Evolutionary conservation across 164 flowering plant genomes (phyloP).

Genomic region (Vitis cinerea): DNA sequence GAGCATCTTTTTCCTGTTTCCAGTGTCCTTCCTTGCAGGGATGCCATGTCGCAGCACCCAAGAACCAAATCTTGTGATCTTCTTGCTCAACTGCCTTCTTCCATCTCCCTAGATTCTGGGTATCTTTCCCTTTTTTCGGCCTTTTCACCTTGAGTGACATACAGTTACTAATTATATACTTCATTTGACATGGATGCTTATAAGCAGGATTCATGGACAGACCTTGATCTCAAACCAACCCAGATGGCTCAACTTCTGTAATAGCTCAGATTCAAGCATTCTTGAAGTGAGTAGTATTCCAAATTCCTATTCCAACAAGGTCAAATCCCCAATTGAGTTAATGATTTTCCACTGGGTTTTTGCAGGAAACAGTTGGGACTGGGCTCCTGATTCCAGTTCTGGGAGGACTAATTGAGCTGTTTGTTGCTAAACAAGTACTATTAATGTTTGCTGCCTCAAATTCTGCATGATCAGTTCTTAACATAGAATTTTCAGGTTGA

Average conservation of each 20-base stretch:
- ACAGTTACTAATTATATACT: no score
- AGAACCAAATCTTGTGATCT: conserved; percentile 64
- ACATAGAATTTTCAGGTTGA: neutral
- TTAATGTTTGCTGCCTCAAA: neutral
- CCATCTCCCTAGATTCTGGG: conserved; percentile 70
- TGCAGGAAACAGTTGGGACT: conserved; percentile 55
- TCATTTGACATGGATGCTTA: no score
- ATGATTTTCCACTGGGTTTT: neutral
- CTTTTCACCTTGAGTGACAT: neutral
- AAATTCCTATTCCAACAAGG: neutral
- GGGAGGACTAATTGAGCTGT: conserved; percentile 66
- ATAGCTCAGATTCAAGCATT: conserved; percentile 26
- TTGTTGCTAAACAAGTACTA: conserved; percentile 55
- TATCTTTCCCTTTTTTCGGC: conserved; percentile 13
- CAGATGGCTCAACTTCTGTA: conserved; percentile 55
- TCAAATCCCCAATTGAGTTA: neutral
- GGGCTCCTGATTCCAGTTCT: conserved; percentile 60
- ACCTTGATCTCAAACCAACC: conserved; percentile 64
- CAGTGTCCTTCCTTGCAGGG: conserved; percentile 53
- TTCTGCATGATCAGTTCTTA: neutral
- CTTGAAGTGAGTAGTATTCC: conserved; percentile 30
- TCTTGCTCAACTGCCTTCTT: conserved; percentile 63
- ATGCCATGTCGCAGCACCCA: conserved; percentile 56
- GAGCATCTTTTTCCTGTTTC: conserved; percentile 49
- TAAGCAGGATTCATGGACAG: conserved; percentile 54